Percentiles rank a stretch among this genome's conserved stretches.
Conservation (phyloP, 305 asterid genomes). For the Solanum aculeatissimum region DNA sequence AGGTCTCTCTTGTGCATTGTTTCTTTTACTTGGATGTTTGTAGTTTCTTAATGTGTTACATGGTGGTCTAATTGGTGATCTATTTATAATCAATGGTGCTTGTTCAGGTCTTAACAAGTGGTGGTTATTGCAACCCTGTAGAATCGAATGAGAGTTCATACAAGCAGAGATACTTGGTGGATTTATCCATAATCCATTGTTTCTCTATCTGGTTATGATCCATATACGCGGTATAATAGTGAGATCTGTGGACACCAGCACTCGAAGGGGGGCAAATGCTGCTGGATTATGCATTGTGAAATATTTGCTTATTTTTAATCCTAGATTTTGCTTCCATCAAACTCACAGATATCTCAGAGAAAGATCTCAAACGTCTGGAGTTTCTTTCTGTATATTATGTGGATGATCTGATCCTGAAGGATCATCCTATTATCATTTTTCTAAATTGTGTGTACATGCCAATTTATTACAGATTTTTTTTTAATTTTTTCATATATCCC, state of each 20-base stretch:
- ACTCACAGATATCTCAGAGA: too few species aligned
- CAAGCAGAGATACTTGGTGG: not conserved
- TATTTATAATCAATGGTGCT: not conserved
- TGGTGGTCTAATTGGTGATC: not conserved
- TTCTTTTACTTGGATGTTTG: not conserved
- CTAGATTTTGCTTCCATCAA: not conserved
- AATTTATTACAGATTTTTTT: not conserved
- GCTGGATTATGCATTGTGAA: not conserved
- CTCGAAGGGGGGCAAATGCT: not conserved
- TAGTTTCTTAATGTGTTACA: not conserved
- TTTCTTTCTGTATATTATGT: not conserved
- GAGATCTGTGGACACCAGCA: not conserved
- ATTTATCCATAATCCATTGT: not conserved
- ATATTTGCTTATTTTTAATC: not conserved
- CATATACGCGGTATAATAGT: not conserved
- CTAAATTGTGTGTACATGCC: not conserved
- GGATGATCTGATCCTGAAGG: not conserved
- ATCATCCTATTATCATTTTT: not conserved
- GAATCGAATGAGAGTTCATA: not conserved
- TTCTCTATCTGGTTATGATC: not conserved
- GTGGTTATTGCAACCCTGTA: not conserved
- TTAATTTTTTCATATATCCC: not conserved
- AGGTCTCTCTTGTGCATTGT: conserved; percentile 9
- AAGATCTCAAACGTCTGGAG: not conserved
- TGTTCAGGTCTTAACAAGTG: not conserved